Conservation (phyloP, 2,329 filamentous ascomycete genomes). For the Gnomoniopsis smithogilvyi region DNA sequence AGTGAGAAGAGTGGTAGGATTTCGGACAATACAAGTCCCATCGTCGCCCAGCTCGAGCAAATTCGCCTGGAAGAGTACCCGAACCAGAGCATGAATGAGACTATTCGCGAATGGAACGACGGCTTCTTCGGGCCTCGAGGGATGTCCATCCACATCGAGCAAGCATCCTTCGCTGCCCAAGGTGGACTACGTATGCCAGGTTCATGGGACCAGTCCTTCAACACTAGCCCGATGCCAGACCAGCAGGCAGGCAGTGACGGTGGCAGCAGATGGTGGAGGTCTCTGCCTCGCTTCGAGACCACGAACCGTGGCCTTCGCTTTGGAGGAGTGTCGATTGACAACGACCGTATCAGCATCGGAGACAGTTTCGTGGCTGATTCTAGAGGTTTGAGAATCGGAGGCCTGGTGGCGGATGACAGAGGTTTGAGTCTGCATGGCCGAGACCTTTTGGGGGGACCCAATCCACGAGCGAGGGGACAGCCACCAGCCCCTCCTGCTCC, state of each 20-base stretch:
- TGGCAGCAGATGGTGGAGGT: constrained; percentile 14
- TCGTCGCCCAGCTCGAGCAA: constrained; percentile 40
- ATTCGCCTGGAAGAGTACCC: constrained; percentile 28
- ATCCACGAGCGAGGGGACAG: neutral
- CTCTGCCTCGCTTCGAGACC: constrained; percentile 10
- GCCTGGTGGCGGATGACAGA: constrained; percentile 37
- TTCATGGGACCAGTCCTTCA: constrained; percentile 29
- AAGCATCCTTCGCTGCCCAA: constrained; percentile 15
- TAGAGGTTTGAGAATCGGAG: constrained; percentile 44
- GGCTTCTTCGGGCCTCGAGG: constrained; percentile 53
- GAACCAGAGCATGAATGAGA: constrained; percentile 33
- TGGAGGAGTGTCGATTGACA: constrained; percentile 38
- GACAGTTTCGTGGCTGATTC: constrained; percentile 40
- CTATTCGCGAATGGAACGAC: constrained; percentile 53
- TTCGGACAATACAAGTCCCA: constrained; percentile 27
- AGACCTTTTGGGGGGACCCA: constrained; percentile 3
- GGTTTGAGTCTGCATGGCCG: constrained; percentile 29
- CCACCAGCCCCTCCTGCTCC: neutral
- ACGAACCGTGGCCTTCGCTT: constrained; percentile 28
- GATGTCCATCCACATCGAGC: constrained; percentile 36
- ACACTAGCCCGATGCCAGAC: constrained; percentile 13
- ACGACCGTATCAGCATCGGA: constrained; percentile 41
- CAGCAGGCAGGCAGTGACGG: constrained; percentile 12
- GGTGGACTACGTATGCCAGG: constrained; percentile 27
- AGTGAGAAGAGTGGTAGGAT: constrained; percentile 3